These are phyloP conservation scores for Pleodorina starrii DNA, from an alignment of 139 green algal genomes.

Conservation along the genomic window DNA sequence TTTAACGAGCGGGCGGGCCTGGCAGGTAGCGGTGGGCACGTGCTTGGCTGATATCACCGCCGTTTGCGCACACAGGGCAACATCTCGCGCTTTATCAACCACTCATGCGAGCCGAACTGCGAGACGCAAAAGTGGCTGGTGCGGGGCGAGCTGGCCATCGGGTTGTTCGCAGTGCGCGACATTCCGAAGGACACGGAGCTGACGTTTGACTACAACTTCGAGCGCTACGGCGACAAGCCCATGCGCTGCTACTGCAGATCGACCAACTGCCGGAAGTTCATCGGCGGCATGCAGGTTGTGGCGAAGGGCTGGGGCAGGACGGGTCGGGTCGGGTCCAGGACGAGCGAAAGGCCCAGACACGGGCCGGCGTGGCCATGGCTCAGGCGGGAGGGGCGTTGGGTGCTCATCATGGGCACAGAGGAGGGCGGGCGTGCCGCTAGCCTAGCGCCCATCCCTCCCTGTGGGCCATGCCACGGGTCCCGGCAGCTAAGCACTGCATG, in stretches of 20 bases:
- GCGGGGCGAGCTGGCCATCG: slow-evolving; percentile 95
- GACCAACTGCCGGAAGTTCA: slow-evolving; percentile 78
- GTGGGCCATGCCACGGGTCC: too few relatives aligned
- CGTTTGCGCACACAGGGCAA: slow-evolving; percentile 92
- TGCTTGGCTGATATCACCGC: too few relatives aligned
- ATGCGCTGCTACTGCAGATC: slow-evolving; percentile 79
- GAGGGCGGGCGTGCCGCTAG: too few relatives aligned
- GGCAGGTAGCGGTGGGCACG: too few relatives aligned
- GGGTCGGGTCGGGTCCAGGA: too few relatives aligned
- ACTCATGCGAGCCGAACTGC: slow-evolving; percentile 98
- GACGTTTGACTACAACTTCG: slow-evolving; percentile 99
- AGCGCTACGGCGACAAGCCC: slow-evolving; percentile 93
- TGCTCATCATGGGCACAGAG: too few relatives aligned
- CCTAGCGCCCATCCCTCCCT: too few relatives aligned
- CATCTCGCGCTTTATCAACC: slow-evolving; percentile 97
- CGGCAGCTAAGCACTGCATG: too few relatives aligned
- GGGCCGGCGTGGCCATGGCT: too few relatives aligned
- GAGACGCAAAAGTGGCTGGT: slow-evolving; percentile 99
- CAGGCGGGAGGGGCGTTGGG: too few relatives aligned
- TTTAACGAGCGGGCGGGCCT: too few relatives aligned
- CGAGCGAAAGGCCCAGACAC: too few relatives aligned
- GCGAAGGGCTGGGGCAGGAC: neutral
- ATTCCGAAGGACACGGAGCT: slow-evolving; percentile 89
- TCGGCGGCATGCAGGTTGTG: slow-evolving; percentile 79
- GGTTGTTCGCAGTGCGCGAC: slow-evolving; percentile 89